These are phyloP conservation scores for Metschnikowia hibisci DNA, from an alignment of 805 yeast genomes.

Conservation along the genomic window DNA sequence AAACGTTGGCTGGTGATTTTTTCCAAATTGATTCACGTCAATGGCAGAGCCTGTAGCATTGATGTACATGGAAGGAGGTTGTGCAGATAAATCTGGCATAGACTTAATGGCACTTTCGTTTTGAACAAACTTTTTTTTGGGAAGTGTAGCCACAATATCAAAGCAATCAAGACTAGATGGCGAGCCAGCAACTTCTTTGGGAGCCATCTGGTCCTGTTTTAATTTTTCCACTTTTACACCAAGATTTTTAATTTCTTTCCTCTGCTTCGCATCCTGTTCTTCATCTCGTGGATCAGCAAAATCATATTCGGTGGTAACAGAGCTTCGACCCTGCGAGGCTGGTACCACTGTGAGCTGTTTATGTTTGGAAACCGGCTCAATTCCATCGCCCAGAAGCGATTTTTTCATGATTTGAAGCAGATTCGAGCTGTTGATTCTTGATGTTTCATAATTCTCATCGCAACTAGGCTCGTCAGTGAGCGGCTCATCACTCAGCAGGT, in stretches of 20 bases:
- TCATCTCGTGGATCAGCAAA: conserved; percentile 3
- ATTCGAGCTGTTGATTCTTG: background rate
- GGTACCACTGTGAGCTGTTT: conserved; percentile 7
- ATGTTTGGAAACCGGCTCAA: conserved; percentile 8
- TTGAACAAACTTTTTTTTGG: background rate
- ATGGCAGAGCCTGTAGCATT: conserved; percentile 34
- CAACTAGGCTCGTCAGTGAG: background rate
- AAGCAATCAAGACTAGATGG: conserved; percentile 11
- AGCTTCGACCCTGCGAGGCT: conserved; percentile 1
- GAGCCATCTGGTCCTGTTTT: background rate
- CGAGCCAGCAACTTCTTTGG: background rate
- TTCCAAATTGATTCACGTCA: conserved; percentile 40
- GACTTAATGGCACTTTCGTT: conserved; percentile 11
- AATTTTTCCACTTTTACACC: too few relatives aligned
- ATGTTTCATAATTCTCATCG: too few relatives aligned
- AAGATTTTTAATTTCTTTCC: too few relatives aligned
- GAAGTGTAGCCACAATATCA: conserved; percentile 14
- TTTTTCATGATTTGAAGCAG: conserved; percentile 14
- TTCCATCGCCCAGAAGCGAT: conserved; percentile 11
- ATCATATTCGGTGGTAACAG: conserved; percentile 12
- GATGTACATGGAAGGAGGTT: conserved; percentile 9
- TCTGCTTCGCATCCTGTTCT: too few relatives aligned
- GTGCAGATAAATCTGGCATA: conserved; percentile 15
- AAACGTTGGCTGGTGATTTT: conserved; percentile 36
- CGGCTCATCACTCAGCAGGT: conserved; percentile 6